A percentile compares a stretch with the other conserved stretches of the same genome.
Conservation (phyloP, 257 asterid species). For the Nicotiana sylvestris region DNA sequence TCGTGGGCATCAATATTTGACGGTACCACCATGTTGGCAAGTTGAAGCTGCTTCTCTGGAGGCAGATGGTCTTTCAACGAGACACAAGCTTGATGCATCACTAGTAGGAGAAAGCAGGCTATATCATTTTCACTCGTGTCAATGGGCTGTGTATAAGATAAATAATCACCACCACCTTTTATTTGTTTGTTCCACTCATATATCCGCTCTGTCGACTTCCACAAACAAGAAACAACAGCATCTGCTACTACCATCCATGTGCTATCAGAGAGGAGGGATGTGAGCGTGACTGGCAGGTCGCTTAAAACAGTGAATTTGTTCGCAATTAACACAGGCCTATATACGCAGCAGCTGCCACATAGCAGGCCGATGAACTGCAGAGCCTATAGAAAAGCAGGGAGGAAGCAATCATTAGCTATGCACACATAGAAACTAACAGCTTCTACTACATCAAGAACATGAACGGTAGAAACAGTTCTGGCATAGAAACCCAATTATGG, state of each 20-base stretch:
- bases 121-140: slow-evolving; percentile 43
- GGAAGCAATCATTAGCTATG: background rate
- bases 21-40: slow-evolving; percentile 56
- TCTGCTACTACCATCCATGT: slow-evolving; percentile 58
- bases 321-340: slow-evolving; percentile 61
- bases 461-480: background rate
- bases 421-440: background rate
- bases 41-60: slow-evolving; percentile 57
- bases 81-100: slow-evolving; percentile 55
- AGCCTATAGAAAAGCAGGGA: slow-evolving; percentile 45
- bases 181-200: slow-evolving; percentile 42
- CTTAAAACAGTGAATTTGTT: slow-evolving; percentile 54
- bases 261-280: slow-evolving; percentile 47
- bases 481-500: background rate
- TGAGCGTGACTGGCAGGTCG: slow-evolving; percentile 69
- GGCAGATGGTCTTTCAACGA: slow-evolving; percentile 54
- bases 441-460: background rate
- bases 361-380: slow-evolving; percentile 70
- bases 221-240: slow-evolving; percentile 43
- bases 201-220: slow-evolving; percentile 51
- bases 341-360: slow-evolving; percentile 71
- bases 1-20: background rate
- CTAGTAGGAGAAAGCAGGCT: slow-evolving; percentile 46
- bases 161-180: slow-evolving; percentile 16
- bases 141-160: slow-evolving; percentile 34